A percentile compares a stretch with the other conserved stretches of the same genome.
Evolutionary conservation across 1,284 basidiomycete genomes (phyloP).

Genomic region (Puccinia coronata): DNA sequence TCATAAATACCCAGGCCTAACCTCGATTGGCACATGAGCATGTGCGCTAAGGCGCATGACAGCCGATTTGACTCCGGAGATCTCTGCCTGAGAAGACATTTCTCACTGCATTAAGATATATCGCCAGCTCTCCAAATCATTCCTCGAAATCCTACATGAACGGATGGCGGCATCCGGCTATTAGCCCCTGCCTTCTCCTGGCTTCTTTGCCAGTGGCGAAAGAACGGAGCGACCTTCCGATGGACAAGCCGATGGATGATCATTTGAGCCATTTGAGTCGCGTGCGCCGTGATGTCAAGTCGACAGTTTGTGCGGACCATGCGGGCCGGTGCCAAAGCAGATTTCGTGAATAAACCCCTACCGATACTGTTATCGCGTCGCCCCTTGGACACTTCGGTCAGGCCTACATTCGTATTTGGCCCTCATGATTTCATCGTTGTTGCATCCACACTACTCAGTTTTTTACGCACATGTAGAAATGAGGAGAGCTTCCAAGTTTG

Average conservation of each 20-base stretch:
- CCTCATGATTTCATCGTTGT: too few species aligned
- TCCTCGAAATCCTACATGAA: too few species aligned
- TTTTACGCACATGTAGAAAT: too few species aligned
- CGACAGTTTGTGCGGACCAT: slow-evolving; percentile 4
- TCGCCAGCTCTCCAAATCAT: slow-evolving; percentile 1
- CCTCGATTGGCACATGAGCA: background rate
- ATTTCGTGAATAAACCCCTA: background rate
- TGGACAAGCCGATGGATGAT: slow-evolving; percentile 1
- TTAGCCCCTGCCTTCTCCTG: slow-evolving; percentile 12
- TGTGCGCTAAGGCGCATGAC: slow-evolving; percentile 6
- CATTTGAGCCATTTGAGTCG: background rate
- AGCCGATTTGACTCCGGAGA: slow-evolving; percentile 8
- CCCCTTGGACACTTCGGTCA: too few species aligned
- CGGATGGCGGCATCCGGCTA: background rate
- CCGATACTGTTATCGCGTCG: background rate
- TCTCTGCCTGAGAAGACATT: background rate
- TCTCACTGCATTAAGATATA: background rate
- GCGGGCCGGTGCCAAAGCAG: background rate
- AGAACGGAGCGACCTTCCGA: slow-evolving; percentile 14
- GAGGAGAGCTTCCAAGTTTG: too few species aligned
- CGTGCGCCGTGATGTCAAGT: slow-evolving; percentile 6
- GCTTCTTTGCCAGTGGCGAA: background rate
- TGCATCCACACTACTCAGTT: too few species aligned
- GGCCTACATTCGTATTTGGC: too few species aligned
- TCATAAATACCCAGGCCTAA: background rate